Conservation (phyloP, 805 yeast genomes). For the Candida rishiriensis region DNA sequence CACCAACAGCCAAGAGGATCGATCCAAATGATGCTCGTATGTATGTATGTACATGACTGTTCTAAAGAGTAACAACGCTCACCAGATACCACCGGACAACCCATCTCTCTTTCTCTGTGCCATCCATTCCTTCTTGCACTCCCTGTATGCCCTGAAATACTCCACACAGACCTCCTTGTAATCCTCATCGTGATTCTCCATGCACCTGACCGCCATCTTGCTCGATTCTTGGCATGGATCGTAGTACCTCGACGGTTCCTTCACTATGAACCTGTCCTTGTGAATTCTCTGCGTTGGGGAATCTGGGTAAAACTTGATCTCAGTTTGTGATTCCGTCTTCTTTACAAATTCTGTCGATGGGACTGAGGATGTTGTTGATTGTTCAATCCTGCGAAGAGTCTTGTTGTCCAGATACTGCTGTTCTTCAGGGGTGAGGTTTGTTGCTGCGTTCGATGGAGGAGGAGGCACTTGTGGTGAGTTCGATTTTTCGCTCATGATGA, state of each 20-base stretch:
- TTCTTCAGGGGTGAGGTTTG: conserved; percentile 11
- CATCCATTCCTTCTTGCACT: conserved; percentile 80
- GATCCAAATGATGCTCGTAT: too few species aligned
- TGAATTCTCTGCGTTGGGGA: conserved; percentile 72
- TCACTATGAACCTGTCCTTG: conserved; percentile 62
- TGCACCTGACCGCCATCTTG: conserved; percentile 79
- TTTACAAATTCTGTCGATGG: conserved; percentile 50
- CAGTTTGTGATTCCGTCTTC: conserved; percentile 38
- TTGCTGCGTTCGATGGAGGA: background rate
- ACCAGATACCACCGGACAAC: conserved; percentile 29
- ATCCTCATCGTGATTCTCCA: conserved; percentile 73
- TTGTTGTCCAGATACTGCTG: conserved; percentile 22
- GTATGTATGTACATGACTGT: too few species aligned
- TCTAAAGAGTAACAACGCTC: background rate
- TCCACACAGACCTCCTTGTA: conserved; percentile 63
- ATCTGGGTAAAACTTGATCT: conserved; percentile 77
- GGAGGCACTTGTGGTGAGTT: too few species aligned
- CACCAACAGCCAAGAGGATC: too few species aligned
- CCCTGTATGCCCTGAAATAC: conserved; percentile 89
- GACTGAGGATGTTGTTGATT: background rate
- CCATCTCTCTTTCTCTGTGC: conserved; percentile 26
- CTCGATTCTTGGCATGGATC: conserved; percentile 93
- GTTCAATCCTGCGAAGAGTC: conserved; percentile 19
- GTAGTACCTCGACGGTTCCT: conserved; percentile 78
- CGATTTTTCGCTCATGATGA: too few species aligned